Evolutionary conservation across 208 protist genomes (phyloP).

Genomic region (Porcisia deanei): DNA sequence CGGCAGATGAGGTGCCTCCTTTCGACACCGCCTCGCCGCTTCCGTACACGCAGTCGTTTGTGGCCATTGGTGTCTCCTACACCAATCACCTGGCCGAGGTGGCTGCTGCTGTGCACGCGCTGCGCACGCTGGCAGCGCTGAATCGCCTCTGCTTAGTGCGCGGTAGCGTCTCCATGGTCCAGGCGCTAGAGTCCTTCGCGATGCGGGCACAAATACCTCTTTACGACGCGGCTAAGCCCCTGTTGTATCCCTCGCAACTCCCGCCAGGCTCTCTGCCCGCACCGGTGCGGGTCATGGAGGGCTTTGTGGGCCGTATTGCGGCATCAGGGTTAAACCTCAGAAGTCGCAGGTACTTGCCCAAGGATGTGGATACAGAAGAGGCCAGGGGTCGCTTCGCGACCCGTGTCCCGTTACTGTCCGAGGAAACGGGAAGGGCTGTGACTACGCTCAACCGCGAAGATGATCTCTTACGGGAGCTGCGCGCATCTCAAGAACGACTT

Average conservation of each 20-base stretch:
- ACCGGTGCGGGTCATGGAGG: slow-evolving; percentile 31
- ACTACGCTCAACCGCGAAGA: slow-evolving; percentile 15
- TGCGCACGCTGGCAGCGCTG: slow-evolving; percentile 49
- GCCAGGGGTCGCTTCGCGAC: not conserved
- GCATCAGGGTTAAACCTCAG: slow-evolving; percentile 7
- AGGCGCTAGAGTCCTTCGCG: slow-evolving; percentile 25
- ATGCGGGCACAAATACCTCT: slow-evolving; percentile 6
- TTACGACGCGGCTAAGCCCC: slow-evolving; percentile 9
- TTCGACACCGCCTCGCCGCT: slow-evolving; percentile 1
- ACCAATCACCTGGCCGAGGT: slow-evolving; percentile 51
- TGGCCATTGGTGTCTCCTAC: slow-evolving; percentile 74
- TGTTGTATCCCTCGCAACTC: slow-evolving; percentile 6
- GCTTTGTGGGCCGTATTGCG: slow-evolving; percentile 22
- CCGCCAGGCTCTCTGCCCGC: slow-evolving; percentile 13
- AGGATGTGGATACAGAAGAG: not conserved
- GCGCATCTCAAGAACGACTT: slow-evolving; percentile 28
- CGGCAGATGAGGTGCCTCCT: not conserved
- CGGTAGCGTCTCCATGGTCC: not conserved
- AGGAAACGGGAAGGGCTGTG: not conserved
- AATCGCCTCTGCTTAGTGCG: slow-evolving; percentile 30
- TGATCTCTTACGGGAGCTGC: slow-evolving; percentile 19
- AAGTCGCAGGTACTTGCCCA: not conserved
- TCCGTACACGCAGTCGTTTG: slow-evolving; percentile 44
- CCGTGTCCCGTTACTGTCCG: slow-evolving; percentile 3
- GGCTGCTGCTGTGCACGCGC: slow-evolving; percentile 77